Evolutionary conservation across 2,329 filamentous ascomycete species (phyloP), one percentile per base, ranked within the genome.

Genomic region (Penicillium sp.): DNA sequence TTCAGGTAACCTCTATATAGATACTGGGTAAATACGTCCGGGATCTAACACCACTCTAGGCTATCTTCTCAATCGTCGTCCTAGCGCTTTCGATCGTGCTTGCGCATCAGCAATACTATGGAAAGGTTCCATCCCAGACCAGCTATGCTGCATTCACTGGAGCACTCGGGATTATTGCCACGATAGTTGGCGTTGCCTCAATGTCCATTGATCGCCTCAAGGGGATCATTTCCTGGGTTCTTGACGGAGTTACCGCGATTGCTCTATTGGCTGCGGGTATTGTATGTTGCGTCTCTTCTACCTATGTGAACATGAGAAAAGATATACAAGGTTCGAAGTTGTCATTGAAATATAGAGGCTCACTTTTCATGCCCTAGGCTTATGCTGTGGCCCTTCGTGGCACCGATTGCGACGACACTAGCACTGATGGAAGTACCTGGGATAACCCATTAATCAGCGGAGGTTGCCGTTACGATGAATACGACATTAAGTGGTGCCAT

Each of bases 111-210:
- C 64, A 67, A 51, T 16, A 48, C 19, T 7, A 50, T 18, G 52
- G 54, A 7, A 52, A 50, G 1, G 56, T 62, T 3, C 65, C 64
- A 3, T 36, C 64, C 3, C 52, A 58, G 13, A 65, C 61, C 6
- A 55, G 55, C 28, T 67, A 66, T 33, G 64, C 61, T 0, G 58
- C 54, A 1, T 67, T 66, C 19, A 53, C 59, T 24, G 65, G 65
- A 1, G 61, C 52, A 1, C 43, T 67, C 16, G 64, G 65, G 1
- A 52, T 62, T 8, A 21, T 66, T 14, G 61, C 54, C 11, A 46
- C 63, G 0, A n/a, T 66, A 3, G 23, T 65, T 24, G 65, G 65
- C 0, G 21, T 55, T 18, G 55, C 43, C 1, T 51, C 60, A 2
- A 28, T 64, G 2, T 63, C 51, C 4, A 29, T 60, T 9, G 46